These are phyloP conservation scores for Mesembryanthemum crystallinum DNA, from an alignment of 148 eudicot genomes.

Conservation along the genomic window DNA sequence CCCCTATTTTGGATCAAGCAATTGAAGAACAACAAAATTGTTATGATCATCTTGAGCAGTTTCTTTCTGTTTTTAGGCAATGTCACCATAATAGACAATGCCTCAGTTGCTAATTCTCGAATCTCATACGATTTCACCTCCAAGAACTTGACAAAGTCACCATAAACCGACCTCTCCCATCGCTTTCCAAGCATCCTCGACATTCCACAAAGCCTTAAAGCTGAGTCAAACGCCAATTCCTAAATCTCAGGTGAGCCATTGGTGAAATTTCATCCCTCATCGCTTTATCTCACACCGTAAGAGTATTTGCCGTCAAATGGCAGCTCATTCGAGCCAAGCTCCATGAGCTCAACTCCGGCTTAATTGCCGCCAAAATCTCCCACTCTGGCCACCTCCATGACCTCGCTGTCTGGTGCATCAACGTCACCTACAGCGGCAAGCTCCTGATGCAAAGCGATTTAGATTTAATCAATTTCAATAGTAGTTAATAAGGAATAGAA, in stretches of 20 bases:
- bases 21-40: slow-evolving; percentile 49
- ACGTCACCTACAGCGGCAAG: slow-evolving; percentile 57
- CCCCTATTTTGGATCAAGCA: slow-evolving; percentile 52
- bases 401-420: slow-evolving; percentile 48
- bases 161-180: slow-evolving; percentile 82
- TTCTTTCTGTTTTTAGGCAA: slow-evolving; percentile 66
- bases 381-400: slow-evolving; percentile 24
- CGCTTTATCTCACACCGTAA: slow-evolving; percentile 50
- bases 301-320: slow-evolving; percentile 68
- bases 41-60: slow-evolving; percentile 58
- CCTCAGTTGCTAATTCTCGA: slow-evolving; percentile 75
- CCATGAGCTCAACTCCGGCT: slow-evolving; percentile 56
- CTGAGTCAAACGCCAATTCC: slow-evolving; percentile 71
- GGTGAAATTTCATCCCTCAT: slow-evolving; percentile 39
- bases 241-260: slow-evolving; percentile 44
- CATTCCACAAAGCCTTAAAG: slow-evolving; percentile 47
- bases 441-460: slow-evolving; percentile 86
- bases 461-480: too few species aligned
- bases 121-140: slow-evolving; percentile 65
- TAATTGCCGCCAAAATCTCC: slow-evolving; percentile 39
- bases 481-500: too few species aligned
- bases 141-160: slow-evolving; percentile 68
- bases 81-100: slow-evolving; percentile 46
- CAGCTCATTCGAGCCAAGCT: slow-evolving; percentile 54
- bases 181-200: slow-evolving; percentile 66